Evolutionary conservation across 352 stramenopile genomes (phyloP).

Genomic region (Thraustotheca clavata): DNA sequence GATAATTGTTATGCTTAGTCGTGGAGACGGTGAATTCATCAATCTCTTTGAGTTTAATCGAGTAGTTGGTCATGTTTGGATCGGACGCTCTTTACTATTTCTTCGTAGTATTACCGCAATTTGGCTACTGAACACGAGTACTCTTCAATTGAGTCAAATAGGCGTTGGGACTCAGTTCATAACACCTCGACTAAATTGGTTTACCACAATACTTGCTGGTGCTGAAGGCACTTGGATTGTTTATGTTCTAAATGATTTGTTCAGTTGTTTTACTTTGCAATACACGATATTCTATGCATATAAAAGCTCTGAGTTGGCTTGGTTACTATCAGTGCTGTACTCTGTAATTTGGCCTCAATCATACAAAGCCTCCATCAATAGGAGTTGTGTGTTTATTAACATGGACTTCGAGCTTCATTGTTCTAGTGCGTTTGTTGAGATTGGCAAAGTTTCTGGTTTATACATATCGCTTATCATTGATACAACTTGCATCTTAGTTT

Average conservation of each 20-base stretch:
- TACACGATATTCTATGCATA: neutral
- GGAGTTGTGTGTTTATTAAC: neutral
- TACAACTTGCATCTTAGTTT: neutral
- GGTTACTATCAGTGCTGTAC: neutral
- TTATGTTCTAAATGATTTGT: conserved; percentile 13
- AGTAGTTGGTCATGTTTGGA: neutral
- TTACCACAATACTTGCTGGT: neutral
- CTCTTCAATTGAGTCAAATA: neutral
- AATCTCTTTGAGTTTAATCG: conserved; percentile 1
- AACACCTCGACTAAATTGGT: neutral
- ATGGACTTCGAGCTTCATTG: neutral
- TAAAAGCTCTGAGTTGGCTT: neutral
- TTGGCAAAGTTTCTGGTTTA: neutral
- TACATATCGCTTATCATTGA: neutral
- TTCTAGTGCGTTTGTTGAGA: neutral
- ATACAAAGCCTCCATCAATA: neutral
- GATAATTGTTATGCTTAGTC: neutral
- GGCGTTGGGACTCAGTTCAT: neutral
- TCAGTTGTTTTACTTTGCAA: neutral
- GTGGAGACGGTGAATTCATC: neutral
- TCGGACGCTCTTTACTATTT: neutral
- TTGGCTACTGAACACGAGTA: neutral
- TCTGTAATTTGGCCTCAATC: neutral
- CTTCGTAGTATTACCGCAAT: neutral
- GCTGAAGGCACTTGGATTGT: conserved; percentile 4